A percentile compares a stretch with the other conserved stretches of the same genome.
These are phyloP conservation scores for Arachis stenosperma DNA, from an alignment of 306 rosid genomes.

Conservation along the genomic window DNA sequence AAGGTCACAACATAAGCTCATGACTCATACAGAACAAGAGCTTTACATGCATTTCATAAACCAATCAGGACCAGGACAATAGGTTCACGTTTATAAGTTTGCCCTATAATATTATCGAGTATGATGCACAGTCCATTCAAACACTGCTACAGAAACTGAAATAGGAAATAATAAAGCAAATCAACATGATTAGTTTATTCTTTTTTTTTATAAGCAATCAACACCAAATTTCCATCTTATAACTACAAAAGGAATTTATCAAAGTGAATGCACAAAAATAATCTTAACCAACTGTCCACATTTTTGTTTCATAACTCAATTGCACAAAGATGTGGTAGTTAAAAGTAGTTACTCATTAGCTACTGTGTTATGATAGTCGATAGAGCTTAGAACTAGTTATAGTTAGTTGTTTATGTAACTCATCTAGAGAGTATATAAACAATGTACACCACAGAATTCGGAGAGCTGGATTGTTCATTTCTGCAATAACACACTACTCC, in stretches of 20 bases:
- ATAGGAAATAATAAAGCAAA: slow-evolving; percentile 9
- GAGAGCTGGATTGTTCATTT: too few relatives aligned
- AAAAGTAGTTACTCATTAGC: too few relatives aligned
- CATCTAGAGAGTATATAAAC: too few relatives aligned
- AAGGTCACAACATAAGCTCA: slow-evolving; percentile 7
- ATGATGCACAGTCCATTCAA: slow-evolving; percentile 1
- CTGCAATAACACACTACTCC: too few relatives aligned
- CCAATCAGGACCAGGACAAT: background rate
- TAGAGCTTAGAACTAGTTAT: too few relatives aligned
- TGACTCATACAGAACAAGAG: slow-evolving; percentile 7
- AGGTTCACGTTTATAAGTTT: background rate
- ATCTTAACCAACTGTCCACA: slow-evolving; percentile 7
- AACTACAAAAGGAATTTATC: background rate
- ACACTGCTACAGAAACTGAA: background rate
- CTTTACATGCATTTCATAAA: slow-evolving; percentile 7
- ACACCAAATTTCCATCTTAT: background rate
- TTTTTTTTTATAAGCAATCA: background rate
- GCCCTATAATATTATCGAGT: background rate
- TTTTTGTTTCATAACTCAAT: background rate
- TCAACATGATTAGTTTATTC: slow-evolving; percentile 12
- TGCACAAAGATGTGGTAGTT: too few relatives aligned
- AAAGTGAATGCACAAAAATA: background rate
- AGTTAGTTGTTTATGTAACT: too few relatives aligned
- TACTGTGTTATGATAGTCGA: too few relatives aligned
- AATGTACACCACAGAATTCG: too few relatives aligned